Evolutionary conservation across 345 rosid species (phyloP), one percentile per base, ranked within the genome.

Genomic region (Dimocarpus longan): DNA sequence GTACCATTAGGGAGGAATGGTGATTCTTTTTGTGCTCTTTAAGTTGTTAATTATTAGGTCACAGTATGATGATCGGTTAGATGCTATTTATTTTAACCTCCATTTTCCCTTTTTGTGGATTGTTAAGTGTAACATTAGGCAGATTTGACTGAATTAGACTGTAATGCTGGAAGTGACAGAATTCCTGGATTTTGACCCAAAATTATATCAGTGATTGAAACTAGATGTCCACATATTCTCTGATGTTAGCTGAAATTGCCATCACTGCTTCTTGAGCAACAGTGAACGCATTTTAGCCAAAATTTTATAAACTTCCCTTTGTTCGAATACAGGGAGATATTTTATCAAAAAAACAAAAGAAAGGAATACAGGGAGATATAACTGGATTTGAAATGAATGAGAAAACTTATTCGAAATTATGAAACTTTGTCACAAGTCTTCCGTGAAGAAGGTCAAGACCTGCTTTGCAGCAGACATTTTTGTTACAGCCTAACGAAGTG

Each of bases 21-120:
- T 76, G 71, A 88, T 87, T 91, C 88, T 86, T 85, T 89, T 87
- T 86, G 79, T 77, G 85, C 80, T 50, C 76, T 56, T 32, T 68
- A 73, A 79, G 79, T n/a, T 54, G 66, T 76, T 67, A 67, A 32
- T 75, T 22, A 8, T 75, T 54, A 52, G 72, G 66, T 67, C 44
- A 63, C 44, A 76, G 32, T 7, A 52, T 66, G 50, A 11, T 52
- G 39, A 15, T 48, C 50, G 32, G 73, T 67, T 76, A 59, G 79
- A 64, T 65, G 44, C 71, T 76, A 68, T 48, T 69, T 48, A 40
- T 57, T 76, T 73, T 70, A 54, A 52, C 40, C 75, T 60, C 75
- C 82, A 26, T 77, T 62, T 37, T 66, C 77, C 70, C 8, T 67
- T 70, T 81, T 50, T 67, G 71, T 46, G 68, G 65, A 60, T 78